phyloP scores from a whole-genome alignment of 331 rosid genomes.

The Rosa hybrid region DNA sequence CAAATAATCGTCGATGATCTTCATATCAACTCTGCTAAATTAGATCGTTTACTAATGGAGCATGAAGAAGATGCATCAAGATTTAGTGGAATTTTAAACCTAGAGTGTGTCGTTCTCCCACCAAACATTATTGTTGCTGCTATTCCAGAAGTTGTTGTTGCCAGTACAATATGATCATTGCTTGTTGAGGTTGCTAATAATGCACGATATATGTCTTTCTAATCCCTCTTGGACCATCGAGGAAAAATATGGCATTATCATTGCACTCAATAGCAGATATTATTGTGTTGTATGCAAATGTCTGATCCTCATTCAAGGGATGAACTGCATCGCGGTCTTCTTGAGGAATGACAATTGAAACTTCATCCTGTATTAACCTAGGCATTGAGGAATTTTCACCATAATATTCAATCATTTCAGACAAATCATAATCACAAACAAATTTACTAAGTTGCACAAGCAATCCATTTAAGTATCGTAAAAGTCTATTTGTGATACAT shows the following conservation, averaged over 20 bases:
- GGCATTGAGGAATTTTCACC: not conserved
- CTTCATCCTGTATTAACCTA: not conserved
- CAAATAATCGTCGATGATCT: too few relatives aligned
- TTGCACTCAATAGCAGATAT: not conserved
- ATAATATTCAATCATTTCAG: too few relatives aligned
- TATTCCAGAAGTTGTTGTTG: not conserved
- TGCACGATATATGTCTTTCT: not conserved
- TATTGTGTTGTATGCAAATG: not conserved
- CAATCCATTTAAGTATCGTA: too few relatives aligned
- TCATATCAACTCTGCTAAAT: too few relatives aligned
- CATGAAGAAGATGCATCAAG: too few relatives aligned
- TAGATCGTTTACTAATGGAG: too few relatives aligned
- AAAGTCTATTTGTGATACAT: too few relatives aligned
- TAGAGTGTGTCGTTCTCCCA: too few relatives aligned
- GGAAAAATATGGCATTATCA: not conserved
- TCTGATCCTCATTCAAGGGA: not conserved
- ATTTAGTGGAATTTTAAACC: too few relatives aligned
- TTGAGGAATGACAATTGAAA: not conserved
- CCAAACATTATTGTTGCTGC: not conserved
- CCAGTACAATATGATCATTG: not conserved
- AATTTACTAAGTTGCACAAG: not conserved
- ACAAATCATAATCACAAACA: not conserved
- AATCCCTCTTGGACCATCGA: conserved; percentile 5
- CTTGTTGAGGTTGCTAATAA: not conserved
- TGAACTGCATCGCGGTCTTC: not conserved